Base-by-base conservation (phyloP, 2,329 filamentous ascomycete species). In the Aspergillus sp. region DNA sequence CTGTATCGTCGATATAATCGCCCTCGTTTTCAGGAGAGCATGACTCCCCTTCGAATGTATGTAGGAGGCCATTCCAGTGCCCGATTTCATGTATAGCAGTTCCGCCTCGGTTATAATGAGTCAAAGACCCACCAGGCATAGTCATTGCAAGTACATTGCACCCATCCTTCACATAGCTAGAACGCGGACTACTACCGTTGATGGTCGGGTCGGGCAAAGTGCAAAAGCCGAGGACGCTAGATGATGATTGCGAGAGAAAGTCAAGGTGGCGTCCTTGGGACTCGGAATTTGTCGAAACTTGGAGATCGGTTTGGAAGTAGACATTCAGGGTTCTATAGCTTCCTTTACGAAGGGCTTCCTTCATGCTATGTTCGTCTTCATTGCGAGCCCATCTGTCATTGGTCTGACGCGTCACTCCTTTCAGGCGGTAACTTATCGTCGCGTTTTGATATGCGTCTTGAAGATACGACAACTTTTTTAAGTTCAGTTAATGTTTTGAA, bases 221-320 rank as follows among this genome's bases (percentile, higher is more conserved):
- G 73, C 83, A 86, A 52, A 81, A 81, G 2, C 83, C 83, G 3
- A 86, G 75, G 4, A 85, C 69, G 41, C 68, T 73, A 22, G 68
- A 62, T 1, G 67, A 46, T 30, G 67, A 52, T 42, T 63, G 64
- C 42, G 45, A 61, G 12, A 59, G 53, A 4, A 52, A 13, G 30
- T 51, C 50, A 11, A 58, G 53, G 20, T 61, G 59, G 12, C 62
- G 59, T 20, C 57, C 70, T 4, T 67, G 66, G 5, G 67, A 65
- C 11, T 63, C 52, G 34, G 66, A 64, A 12, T 57, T 63, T 5
- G 66, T 50, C 4, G 68, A 61, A 0, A 67, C 60, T 33, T 75
- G 69, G 15, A 86, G 75, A 56, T 85, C 76, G 33, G 80, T 81
- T 69, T 85, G 81, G 73, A 85, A 86, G 73, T 85, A 86, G 58